A percentile compares a stretch with the other conserved stretches of the same genome.
Conservation (phyloP, 2,329 filamentous ascomycete genomes). For the Chrysosporium keratinophilum region DNA sequence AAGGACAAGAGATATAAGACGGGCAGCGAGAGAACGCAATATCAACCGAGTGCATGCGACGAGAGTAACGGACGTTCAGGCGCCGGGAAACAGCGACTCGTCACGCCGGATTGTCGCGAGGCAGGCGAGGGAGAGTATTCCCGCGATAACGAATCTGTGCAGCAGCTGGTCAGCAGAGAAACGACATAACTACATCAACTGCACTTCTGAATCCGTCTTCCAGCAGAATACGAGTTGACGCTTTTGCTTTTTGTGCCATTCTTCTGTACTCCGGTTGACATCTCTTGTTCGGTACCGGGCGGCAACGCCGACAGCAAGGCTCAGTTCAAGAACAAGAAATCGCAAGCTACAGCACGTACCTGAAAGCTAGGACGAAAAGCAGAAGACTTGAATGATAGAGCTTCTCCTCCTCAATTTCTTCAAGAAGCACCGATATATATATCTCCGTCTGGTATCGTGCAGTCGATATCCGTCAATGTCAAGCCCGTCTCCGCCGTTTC, state of each 20-base stretch:
- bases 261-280: too few species aligned
- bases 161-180: not conserved
- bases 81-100: slow-evolving; percentile 1
- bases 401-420: not conserved
- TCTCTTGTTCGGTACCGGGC: too few species aligned
- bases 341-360: too few species aligned
- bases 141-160: not conserved
- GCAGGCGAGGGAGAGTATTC: too few species aligned
- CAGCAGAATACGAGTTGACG: too few species aligned
- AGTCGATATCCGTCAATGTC: not conserved
- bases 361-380: too few species aligned
- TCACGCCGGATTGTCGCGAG: not conserved
- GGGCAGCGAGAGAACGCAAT: not conserved
- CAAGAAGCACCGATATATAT: not conserved
- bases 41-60: not conserved
- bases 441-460: not conserved
- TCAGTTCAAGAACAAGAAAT: too few species aligned
- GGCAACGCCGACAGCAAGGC: too few species aligned
- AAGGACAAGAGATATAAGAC: not conserved
- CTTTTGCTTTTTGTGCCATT: too few species aligned
- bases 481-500: slow-evolving; percentile 7
- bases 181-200: not conserved
- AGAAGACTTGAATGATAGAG: too few species aligned
- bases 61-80: not conserved
- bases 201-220: too few species aligned